These are phyloP conservation scores for Vigna angularis DNA, from an alignment of 306 rosid genomes.

Conservation along the genomic window DNA sequence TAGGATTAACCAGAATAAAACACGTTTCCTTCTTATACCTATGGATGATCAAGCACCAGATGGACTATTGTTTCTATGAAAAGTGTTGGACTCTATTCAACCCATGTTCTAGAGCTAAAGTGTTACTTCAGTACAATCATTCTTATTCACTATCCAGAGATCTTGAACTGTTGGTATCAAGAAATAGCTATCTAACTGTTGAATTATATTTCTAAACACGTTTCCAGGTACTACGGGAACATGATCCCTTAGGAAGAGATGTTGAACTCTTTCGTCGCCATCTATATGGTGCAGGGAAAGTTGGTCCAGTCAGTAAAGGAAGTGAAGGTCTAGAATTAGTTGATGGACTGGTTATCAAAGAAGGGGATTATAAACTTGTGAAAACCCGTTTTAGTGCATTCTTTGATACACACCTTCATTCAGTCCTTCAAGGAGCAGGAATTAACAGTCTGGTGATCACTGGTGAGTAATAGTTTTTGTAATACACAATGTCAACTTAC, in stretches of 20 bases:
- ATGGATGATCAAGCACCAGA: too few relatives aligned
- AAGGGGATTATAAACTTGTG: slow-evolving; percentile 85
- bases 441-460: slow-evolving; percentile 68
- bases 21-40: too few relatives aligned
- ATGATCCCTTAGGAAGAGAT: slow-evolving; percentile 86
- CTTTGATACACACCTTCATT: slow-evolving; percentile 81
- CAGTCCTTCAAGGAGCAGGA: slow-evolving; percentile 70
- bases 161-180: slow-evolving; percentile 5
- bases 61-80: too few relatives aligned
- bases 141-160: not conserved
- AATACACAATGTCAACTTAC: not conserved
- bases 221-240: slow-evolving; percentile 84
- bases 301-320: slow-evolving; percentile 70
- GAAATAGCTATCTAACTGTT: slow-evolving; percentile 1
- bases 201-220: slow-evolving; percentile 20
- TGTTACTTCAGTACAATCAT: too few relatives aligned
- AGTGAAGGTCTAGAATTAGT: slow-evolving; percentile 75
- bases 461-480: slow-evolving; percentile 57
- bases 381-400: slow-evolving; percentile 94
- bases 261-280: slow-evolving; percentile 86
- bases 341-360: slow-evolving; percentile 77
- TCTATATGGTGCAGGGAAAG: slow-evolving; percentile 56
- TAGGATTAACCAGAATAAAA: too few relatives aligned
- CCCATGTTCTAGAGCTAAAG: too few relatives aligned
- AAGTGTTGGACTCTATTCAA: too few relatives aligned